phyloP scores from a whole-genome alignment of 2,329 filamentous ascomycete species.

The Fusarium gaditjirri region DNA sequence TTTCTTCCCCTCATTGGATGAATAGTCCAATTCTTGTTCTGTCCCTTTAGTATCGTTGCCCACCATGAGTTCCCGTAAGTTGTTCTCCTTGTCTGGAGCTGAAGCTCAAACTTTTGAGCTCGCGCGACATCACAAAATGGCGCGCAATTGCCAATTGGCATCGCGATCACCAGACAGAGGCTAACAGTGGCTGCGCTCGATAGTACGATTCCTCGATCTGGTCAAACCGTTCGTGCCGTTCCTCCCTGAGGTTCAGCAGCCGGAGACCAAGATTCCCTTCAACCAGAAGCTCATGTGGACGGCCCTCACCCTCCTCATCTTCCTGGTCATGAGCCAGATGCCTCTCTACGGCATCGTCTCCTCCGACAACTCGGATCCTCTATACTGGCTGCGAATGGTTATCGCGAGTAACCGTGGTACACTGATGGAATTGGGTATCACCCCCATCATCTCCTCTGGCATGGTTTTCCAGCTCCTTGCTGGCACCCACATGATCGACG shows the following conservation, averaged over 20 bases:
- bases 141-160: constrained; percentile 43
- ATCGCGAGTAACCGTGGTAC: constrained; percentile 98
- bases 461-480: constrained; percentile 99
- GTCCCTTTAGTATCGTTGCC: constrained; percentile 50
- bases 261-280: constrained; percentile 98
- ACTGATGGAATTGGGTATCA: constrained; percentile 95
- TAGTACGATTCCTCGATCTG: constrained; percentile 99
- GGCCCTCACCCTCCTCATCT: constrained; percentile 93
- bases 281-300: constrained; percentile 99
- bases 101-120: constrained; percentile 25
- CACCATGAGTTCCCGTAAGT: constrained; percentile 68
- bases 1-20: constrained; percentile 52
- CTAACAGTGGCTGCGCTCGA: constrained; percentile 43
- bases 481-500: constrained; percentile 99
- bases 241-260: constrained; percentile 98
- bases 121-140: constrained; percentile 26
- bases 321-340: constrained; percentile 99
- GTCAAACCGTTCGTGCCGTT: constrained; percentile 99
- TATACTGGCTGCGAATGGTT: constrained; percentile 99
- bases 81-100: constrained; percentile 30
- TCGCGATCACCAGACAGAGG: constrained; percentile 22
- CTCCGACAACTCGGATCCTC: constrained; percentile 95
- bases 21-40: constrained; percentile 53
- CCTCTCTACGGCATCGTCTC: constrained; percentile 99
- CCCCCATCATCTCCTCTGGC: constrained; percentile 98